These are phyloP conservation scores for Nymphaea thermarum DNA, from an alignment of 164 flowering plant genomes.

Conservation along the genomic window DNA sequence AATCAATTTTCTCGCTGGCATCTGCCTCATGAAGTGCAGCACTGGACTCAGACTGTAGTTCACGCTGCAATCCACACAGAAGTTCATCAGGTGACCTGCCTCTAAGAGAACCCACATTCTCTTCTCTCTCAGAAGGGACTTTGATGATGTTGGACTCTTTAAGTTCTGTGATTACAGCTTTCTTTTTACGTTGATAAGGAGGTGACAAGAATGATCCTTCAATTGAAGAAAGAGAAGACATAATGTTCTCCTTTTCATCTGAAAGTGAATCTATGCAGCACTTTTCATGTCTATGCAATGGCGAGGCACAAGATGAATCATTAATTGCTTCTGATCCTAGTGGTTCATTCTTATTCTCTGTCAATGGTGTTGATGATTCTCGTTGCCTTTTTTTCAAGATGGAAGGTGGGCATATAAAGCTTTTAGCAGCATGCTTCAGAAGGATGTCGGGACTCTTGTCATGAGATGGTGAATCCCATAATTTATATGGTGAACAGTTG, in stretches of 20 bases:
- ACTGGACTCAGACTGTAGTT: too few relatives aligned
- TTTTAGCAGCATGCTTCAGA: slow-evolving; percentile 80
- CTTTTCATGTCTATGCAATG: slow-evolving; percentile 13
- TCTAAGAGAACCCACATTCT: background rate
- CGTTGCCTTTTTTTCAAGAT: slow-evolving; percentile 81
- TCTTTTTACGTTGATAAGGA: slow-evolving; percentile 9
- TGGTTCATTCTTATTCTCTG: slow-evolving; percentile 59
- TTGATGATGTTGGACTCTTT: background rate
- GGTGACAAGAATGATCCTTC: slow-evolving; percentile 15
- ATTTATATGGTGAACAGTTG: slow-evolving; percentile 57
- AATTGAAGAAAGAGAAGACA: slow-evolving; percentile 9
- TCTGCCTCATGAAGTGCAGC: too few relatives aligned
- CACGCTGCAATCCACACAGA: too few relatives aligned
- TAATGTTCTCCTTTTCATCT: slow-evolving; percentile 14
- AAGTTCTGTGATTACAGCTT: background rate
- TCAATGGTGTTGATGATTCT: slow-evolving; percentile 71
- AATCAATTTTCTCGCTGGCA: too few relatives aligned
- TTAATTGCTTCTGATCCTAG: slow-evolving; percentile 28
- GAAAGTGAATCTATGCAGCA: slow-evolving; percentile 8
- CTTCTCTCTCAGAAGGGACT: background rate
- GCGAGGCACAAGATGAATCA: slow-evolving; percentile 21
- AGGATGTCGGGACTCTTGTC: slow-evolving; percentile 65
- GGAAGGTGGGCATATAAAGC: slow-evolving; percentile 71
- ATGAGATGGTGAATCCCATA: slow-evolving; percentile 77
- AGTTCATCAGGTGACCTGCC: background rate